These are phyloP conservation scores for Aspergillus neotritici DNA, from an alignment of 2,329 filamentous ascomycete species.

Conservation along the genomic window DNA sequence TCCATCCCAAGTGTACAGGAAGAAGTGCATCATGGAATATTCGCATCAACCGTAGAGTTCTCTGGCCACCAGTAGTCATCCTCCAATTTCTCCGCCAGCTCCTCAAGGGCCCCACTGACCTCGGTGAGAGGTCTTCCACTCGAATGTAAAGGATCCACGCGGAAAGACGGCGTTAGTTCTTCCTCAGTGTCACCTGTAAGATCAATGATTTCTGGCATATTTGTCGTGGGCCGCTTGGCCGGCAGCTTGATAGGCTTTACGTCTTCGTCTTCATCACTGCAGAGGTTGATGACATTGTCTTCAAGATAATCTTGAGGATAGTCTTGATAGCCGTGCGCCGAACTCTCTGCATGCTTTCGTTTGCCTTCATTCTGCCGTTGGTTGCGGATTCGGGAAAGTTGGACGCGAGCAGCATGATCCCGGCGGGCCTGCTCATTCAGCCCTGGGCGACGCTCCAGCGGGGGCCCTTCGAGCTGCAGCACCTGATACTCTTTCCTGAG, in stretches of 20 bases:
- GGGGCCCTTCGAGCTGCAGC: conserved; percentile 28
- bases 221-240: conserved; percentile 1
- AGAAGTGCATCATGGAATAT: conserved; percentile 17
- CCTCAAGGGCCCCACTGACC: not conserved
- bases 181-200: conserved; percentile 22
- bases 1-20: not conserved
- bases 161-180: not conserved
- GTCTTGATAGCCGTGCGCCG: not conserved
- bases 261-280: conserved; percentile 14
- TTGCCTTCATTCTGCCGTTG: conserved; percentile 14
- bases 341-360: conserved; percentile 9
- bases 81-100: conserved; percentile 18
- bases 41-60: conserved; percentile 28
- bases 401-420: conserved; percentile 19
- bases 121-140: too few relatives aligned
- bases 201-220: conserved; percentile 20
- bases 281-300: conserved; percentile 13
- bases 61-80: conserved; percentile 38
- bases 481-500: conserved; percentile 22
- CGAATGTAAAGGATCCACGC: too few relatives aligned
- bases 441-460: conserved; percentile 12
- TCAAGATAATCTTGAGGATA: not conserved
- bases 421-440: conserved; percentile 15
- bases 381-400: conserved; percentile 27
- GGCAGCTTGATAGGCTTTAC: conserved; percentile 3